Conservation (phyloP, 176 grass and related monocot species). For the Paspalum vaginatum region DNA sequence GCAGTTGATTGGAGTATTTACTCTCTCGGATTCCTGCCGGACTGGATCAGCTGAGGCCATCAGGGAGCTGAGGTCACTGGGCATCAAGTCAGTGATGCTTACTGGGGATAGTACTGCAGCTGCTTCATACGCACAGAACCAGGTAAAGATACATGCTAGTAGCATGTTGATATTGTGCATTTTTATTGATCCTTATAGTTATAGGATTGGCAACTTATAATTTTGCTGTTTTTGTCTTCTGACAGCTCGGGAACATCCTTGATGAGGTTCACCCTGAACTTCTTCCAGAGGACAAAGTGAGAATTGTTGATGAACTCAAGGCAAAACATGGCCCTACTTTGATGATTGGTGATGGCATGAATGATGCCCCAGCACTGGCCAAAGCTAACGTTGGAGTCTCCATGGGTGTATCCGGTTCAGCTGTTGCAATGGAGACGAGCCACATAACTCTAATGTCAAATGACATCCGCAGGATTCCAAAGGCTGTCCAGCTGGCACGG, state of each 20-base stretch:
- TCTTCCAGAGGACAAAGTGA: slow-evolving; percentile 88
- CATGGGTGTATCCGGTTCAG: slow-evolving; percentile 96
- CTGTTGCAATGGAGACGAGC: slow-evolving; percentile 90
- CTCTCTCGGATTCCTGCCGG: slow-evolving; percentile 82
- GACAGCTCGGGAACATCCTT: slow-evolving; percentile 70
- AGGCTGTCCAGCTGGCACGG: slow-evolving; percentile 67
- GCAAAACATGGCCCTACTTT: slow-evolving; percentile 61
- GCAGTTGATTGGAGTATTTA: slow-evolving; percentile 75
- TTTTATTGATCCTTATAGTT: neutral
- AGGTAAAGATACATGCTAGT: slow-evolving; percentile 46
- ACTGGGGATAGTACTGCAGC: slow-evolving; percentile 80
- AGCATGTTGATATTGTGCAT: neutral
- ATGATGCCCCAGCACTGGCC: slow-evolving; percentile 91
- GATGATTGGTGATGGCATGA: slow-evolving; percentile 98
- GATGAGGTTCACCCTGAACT: slow-evolving; percentile 78
- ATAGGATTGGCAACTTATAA: neutral
- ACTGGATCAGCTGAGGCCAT: slow-evolving; percentile 82
- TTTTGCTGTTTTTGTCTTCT: slow-evolving; percentile 2
- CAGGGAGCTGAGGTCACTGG: slow-evolving; percentile 68
- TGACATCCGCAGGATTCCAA: slow-evolving; percentile 84
- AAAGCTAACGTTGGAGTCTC: slow-evolving; percentile 88
- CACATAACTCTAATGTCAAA: slow-evolving; percentile 97
- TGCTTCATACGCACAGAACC: slow-evolving; percentile 77
- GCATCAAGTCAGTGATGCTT: slow-evolving; percentile 90
- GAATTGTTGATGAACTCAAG: slow-evolving; percentile 73